Percentiles rank a stretch among this genome's conserved stretches.
phyloP scores from a whole-genome alignment of 2,329 filamentous ascomycete genomes.

The Colletotrichum orbiculare region DNA sequence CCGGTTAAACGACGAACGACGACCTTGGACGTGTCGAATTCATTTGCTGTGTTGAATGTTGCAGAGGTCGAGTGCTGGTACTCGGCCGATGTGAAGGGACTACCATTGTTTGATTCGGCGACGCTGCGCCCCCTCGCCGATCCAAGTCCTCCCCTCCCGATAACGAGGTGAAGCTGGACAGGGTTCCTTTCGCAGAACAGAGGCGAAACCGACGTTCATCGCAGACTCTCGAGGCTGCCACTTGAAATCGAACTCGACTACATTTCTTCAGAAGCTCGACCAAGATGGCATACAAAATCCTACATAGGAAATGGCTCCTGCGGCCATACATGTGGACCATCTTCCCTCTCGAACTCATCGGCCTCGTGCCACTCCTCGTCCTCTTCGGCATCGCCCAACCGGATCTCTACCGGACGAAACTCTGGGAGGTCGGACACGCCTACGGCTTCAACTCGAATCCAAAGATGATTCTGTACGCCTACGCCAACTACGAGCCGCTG shows the following conservation, averaged over 20 bases:
- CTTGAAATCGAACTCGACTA: background rate
- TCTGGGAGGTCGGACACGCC: slow-evolving; percentile 79
- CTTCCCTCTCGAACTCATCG: slow-evolving; percentile 73
- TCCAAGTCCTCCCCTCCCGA: slow-evolving; percentile 11
- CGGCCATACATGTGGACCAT: slow-evolving; percentile 70
- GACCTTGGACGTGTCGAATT: background rate
- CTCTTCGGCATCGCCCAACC: slow-evolving; percentile 79
- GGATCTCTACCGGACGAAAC: slow-evolving; percentile 75
- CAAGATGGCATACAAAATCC: slow-evolving; percentile 62
- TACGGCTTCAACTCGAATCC: slow-evolving; percentile 82
- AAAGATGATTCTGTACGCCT: slow-evolving; percentile 75
- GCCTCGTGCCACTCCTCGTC: slow-evolving; percentile 73
- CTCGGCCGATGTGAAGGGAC: slow-evolving; percentile 31
- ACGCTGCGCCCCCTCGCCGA: slow-evolving; percentile 16
- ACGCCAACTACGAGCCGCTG: slow-evolving; percentile 75
- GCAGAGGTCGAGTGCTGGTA: slow-evolving; percentile 30
- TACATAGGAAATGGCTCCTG: slow-evolving; percentile 70
- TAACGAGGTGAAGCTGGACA: slow-evolving; percentile 1
- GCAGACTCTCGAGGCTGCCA: background rate
- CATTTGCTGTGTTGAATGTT: background rate
- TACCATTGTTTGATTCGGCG: slow-evolving; percentile 27
- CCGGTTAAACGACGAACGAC: slow-evolving; percentile 19
- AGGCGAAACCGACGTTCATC: background rate
- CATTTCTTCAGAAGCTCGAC: slow-evolving; percentile 10
- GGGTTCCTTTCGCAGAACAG: background rate